phyloP scores from a whole-genome alignment of 176 grass and related monocot genomes.

The Zoysia pacifica region DNA sequence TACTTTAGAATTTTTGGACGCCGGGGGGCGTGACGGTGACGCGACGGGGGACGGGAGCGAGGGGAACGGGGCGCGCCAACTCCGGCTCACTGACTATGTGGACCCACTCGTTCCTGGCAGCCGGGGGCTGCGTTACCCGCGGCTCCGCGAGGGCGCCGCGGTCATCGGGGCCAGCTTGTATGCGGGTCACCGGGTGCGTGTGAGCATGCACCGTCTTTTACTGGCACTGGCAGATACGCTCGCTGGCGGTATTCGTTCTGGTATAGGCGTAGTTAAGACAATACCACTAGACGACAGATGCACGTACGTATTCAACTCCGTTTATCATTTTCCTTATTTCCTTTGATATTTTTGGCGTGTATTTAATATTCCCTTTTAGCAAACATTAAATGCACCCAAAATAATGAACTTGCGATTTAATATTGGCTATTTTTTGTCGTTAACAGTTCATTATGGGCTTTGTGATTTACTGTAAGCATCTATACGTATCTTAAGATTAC shows the following conservation, averaged over 20 bases:
- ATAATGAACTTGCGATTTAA: no score
- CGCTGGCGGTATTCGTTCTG: neutral
- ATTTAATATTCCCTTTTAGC: no score
- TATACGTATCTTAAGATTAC: no score
- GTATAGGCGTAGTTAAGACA: neutral
- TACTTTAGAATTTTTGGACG: constrained; percentile 44
- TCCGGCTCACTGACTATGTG: neutral
- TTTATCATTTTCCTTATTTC: no score
- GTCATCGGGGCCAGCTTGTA: constrained; percentile 18
- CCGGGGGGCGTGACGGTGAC: constrained; percentile 33
- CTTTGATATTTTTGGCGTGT: no score
- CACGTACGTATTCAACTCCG: no score
- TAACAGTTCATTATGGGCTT: no score
- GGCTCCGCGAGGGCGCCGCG: no score
- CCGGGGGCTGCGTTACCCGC: neutral
- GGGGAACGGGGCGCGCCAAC: constrained; percentile 19
- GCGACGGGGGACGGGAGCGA: constrained; percentile 36
- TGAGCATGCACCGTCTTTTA: neutral
- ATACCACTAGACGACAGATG: neutral
- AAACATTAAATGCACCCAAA: no score
- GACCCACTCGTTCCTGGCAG: neutral
- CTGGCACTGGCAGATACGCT: neutral
- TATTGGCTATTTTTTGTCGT: no score
- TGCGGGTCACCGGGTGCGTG: neutral
- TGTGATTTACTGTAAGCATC: no score